These are phyloP conservation scores for Oxyria digyna DNA, from an alignment of 148 eudicot genomes.

Conservation along the genomic window DNA sequence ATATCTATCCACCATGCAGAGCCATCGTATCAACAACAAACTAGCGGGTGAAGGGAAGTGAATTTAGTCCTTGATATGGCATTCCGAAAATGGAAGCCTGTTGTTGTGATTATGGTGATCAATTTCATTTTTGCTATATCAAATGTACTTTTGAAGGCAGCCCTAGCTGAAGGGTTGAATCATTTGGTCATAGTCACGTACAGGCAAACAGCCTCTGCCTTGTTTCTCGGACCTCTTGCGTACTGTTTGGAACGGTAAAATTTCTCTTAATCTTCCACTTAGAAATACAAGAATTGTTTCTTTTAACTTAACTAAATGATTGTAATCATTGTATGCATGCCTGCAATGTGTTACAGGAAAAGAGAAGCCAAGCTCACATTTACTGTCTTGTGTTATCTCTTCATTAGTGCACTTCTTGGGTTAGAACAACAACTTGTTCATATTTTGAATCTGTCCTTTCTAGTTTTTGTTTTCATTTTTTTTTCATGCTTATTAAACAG, in stretches of 20 bases:
- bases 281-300: not conserved
- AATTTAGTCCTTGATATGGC: not conserved
- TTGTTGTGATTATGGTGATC: slow-evolving; percentile 20
- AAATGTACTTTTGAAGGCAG: slow-evolving; percentile 27
- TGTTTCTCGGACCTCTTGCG: slow-evolving; percentile 38
- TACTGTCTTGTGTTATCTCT: slow-evolving; percentile 30
- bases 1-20: not conserved
- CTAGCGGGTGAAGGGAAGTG: not conserved
- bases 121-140: slow-evolving; percentile 17
- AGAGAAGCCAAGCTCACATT: slow-evolving; percentile 35
- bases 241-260: slow-evolving; percentile 49
- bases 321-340: not conserved
- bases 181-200: slow-evolving; percentile 36
- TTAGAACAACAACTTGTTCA: slow-evolving; percentile 12
- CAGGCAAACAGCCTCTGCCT: slow-evolving; percentile 22
- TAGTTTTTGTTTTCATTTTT: not conserved
- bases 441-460: not conserved
- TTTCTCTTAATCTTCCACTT: not conserved
- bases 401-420: slow-evolving; percentile 60
- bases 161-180: slow-evolving; percentile 20
- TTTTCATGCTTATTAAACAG: not conserved
- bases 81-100: slow-evolving; percentile 26
- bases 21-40: not conserved
- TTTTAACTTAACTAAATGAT: not conserved
- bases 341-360: slow-evolving; percentile 39